Conservation (phyloP, 805 yeast genomes). For the Saccharomycopsis sp. region DNA sequence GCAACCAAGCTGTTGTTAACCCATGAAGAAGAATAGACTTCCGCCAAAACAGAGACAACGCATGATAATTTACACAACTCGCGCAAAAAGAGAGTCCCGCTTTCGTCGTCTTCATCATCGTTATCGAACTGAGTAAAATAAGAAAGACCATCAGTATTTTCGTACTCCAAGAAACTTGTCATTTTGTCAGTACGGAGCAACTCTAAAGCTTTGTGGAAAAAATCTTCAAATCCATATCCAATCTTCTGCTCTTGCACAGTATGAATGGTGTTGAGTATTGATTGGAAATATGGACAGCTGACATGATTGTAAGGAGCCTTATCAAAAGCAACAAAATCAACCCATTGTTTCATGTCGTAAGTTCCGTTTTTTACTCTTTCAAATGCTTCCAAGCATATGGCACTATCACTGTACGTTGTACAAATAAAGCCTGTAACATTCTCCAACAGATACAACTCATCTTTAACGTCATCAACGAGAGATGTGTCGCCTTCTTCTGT, state of each 20-base stretch:
- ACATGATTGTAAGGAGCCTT: constrained; percentile 57
- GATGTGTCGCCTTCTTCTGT: constrained; percentile 35
- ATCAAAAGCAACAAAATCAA: constrained; percentile 38
- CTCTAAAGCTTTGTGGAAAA: constrained; percentile 29
- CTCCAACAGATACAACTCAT: constrained; percentile 40
- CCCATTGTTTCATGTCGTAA: constrained; percentile 36
- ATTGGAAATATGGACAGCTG: constrained; percentile 30
- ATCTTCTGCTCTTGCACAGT: constrained; percentile 4
- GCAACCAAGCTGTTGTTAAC: too few species aligned
- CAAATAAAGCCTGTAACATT: constrained; percentile 39
- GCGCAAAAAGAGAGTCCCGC: constrained; percentile 22
- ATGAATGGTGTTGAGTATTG: constrained; percentile 22
- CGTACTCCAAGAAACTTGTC: constrained; percentile 5
- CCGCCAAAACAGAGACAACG: constrained; percentile 7
- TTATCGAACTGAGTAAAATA: constrained; percentile 18
- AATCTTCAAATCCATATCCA: constrained; percentile 23
- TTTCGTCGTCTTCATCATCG: constrained; percentile 5
- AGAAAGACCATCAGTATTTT: constrained; percentile 3
- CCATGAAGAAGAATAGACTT: constrained; percentile 4
- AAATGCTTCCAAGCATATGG: constrained; percentile 37
- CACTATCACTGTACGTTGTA: constrained; percentile 43
- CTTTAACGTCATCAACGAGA: constrained; percentile 35
- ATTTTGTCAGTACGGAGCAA: constrained; percentile 24
- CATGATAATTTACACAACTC: constrained; percentile 7
- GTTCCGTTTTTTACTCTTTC: constrained; percentile 24